Base-by-base conservation (phyloP, 495 filamentous ascomycete species). In the Beverwykella pulmonaria region DNA sequence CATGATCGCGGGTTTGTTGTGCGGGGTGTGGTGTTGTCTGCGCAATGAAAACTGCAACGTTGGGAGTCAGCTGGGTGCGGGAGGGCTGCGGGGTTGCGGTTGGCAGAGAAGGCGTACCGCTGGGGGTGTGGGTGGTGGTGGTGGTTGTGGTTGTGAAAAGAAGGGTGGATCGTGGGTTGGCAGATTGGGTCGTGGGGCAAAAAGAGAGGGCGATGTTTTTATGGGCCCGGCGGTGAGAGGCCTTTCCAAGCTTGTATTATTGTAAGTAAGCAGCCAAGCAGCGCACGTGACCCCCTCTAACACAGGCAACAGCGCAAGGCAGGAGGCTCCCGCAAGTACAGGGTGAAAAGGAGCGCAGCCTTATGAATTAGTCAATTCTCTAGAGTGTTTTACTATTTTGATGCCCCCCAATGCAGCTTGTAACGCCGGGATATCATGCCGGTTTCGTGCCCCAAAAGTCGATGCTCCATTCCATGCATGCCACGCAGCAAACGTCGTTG, bases 351-450 rank as follows among this genome's bases (percentile, higher is more conserved):
- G 29, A 7, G 44, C 46, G 57, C 50, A 29, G 25, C 19, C 47
- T 69, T 63, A 57, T 55, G 56, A 62, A 57, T 61, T 36, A 57
- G 47, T 10, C 12, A 55, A 20, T 14, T 12, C 5, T 44, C 17
- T 47, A 26, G 8, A 53, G 15, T 47, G 1, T 46, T 39, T 54
- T 19, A 15, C 19, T 39, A 23, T 67, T 53, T 44, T 36, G 27
- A 26, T 20, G 27, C 59, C 50, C 27, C 32, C 14, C 41, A 15
- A 58, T 65, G 27, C 52, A 49, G 22, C 39, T 25, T 66, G 3
- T 23, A 65, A 68, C 69, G 64, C 69, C 69, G 64, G 63, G 69
- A 59, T 71, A 71, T 71, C 60, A 71, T 71, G 69, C 69, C 25
- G 56, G 53, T 57, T 22, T 41, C 52, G 39, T 14, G 39, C 39